A percentile compares a stretch with the other conserved stretches of the same genome.
Conservation (phyloP, 2,329 filamentous ascomycete genomes). For the Ceratocystis papillata region DNA sequence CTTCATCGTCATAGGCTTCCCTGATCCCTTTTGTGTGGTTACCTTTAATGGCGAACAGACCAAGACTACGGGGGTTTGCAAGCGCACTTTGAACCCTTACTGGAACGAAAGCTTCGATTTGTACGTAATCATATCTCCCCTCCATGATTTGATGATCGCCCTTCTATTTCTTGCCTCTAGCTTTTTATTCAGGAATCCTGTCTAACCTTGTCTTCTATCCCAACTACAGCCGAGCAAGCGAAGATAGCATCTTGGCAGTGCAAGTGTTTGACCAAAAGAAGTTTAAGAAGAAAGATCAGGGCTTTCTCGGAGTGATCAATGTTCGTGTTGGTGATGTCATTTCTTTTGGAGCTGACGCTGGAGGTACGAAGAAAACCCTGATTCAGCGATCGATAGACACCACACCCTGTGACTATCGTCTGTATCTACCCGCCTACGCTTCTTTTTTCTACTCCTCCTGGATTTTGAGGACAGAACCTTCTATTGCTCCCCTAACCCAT, state of each 20-base stretch:
- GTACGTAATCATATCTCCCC: conserved; percentile 39
- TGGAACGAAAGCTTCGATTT: conserved; percentile 99
- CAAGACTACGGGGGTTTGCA: conserved; percentile 93
- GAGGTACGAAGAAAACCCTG: conserved; percentile 51
- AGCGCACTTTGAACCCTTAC: conserved; percentile 97
- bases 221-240: conserved; percentile 64
- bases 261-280: conserved; percentile 99
- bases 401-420: no score
- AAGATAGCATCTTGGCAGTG: conserved; percentile 92
- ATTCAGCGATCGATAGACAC: no score
- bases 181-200: not conserved
- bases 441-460: no score
- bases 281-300: conserved; percentile 99
- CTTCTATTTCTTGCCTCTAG: conserved; percentile 7
- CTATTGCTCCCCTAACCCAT: no score
- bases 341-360: conserved; percentile 76
- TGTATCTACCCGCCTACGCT: no score
- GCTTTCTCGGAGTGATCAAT: conserved; percentile 95
- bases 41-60: conserved; percentile 97
- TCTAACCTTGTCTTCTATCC: not conserved
- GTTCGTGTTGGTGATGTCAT: conserved; percentile 90
- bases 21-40: conserved; percentile 93
- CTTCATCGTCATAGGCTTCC: conserved; percentile 57
- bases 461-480: no score
- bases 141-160: conserved; percentile 29